A percentile compares a stretch with the other conserved stretches of the same genome.
phyloP scores from a whole-genome alignment of 345 rosid genomes.

The Brassica carinata region DNA sequence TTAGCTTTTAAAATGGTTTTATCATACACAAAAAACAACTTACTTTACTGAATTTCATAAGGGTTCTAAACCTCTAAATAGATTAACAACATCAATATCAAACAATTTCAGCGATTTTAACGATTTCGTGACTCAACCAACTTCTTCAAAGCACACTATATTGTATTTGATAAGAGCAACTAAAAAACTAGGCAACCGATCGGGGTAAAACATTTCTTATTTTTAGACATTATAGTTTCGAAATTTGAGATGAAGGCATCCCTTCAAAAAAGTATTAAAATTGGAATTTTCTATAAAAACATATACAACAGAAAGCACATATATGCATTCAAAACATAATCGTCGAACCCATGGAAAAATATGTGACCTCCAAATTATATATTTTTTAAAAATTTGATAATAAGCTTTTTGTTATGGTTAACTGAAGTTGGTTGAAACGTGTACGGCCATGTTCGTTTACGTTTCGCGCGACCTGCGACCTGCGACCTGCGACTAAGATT shows the following conservation, averaged over 20 bases:
- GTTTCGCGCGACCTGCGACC: too few species aligned
- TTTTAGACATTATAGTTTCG: background rate
- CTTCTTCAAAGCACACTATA: background rate
- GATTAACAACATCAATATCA: constrained; percentile 1
- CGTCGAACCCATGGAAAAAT: background rate
- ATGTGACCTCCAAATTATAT: background rate
- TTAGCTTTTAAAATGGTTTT: background rate
- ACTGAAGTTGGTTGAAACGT: background rate
- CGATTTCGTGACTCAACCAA: constrained; percentile 16
- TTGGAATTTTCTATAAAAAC: background rate
- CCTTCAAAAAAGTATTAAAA: background rate
- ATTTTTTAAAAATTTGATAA: background rate
- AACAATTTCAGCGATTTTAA: constrained; percentile 7
- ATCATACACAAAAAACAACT: background rate
- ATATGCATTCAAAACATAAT: background rate
- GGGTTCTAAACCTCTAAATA: background rate
- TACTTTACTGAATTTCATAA: background rate
- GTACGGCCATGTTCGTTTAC: too few species aligned
- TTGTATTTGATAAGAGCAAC: constrained; percentile 6
- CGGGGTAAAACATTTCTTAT: background rate
- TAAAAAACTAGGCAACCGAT: background rate
- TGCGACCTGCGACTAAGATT: too few species aligned
- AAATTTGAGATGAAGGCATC: background rate
- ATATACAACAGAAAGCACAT: background rate
- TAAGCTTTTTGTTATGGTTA: background rate